Evolutionary conservation across 495 filamentous ascomycete genomes (phyloP).

Genomic region (Neurospora discreta): DNA sequence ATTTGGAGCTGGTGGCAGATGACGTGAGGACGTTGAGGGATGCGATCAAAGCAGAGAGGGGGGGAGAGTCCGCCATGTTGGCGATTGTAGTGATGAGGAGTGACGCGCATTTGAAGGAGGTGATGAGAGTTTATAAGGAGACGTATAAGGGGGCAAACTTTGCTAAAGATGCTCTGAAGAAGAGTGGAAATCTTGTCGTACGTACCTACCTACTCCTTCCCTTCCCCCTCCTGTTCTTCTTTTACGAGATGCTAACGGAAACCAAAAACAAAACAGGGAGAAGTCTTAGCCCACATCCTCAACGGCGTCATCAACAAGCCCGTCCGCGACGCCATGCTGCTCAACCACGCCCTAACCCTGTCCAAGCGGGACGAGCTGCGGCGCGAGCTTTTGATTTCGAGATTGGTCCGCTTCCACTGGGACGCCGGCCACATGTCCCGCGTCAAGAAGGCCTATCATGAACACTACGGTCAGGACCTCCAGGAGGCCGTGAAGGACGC

Average conservation of each 20-base stretch:
- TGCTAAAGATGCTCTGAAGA: slow-evolving; percentile 73
- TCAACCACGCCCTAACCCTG: slow-evolving; percentile 73
- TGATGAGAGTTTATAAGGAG: slow-evolving; percentile 61
- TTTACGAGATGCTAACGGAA: not conserved
- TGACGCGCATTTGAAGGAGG: slow-evolving; percentile 71
- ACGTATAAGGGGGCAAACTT: slow-evolving; percentile 60
- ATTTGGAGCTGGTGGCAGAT: slow-evolving; percentile 45
- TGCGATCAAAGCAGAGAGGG: slow-evolving; percentile 60
- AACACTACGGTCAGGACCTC: slow-evolving; percentile 59
- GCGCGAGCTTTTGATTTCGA: slow-evolving; percentile 70
- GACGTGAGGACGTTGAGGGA: slow-evolving; percentile 64
- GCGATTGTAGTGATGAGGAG: slow-evolving; percentile 67
- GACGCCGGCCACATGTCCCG: slow-evolving; percentile 61
- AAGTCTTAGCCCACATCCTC: slow-evolving; percentile 89
- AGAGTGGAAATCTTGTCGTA: slow-evolving; percentile 85
- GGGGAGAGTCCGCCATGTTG: slow-evolving; percentile 83
- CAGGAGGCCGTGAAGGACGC: slow-evolving; percentile 46
- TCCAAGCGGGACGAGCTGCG: slow-evolving; percentile 54
- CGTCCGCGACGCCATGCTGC: slow-evolving; percentile 85
- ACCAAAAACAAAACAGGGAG: slow-evolving; percentile 47
- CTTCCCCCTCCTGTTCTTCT: not conserved
- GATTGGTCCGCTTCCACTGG: slow-evolving; percentile 77
- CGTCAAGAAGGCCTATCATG: slow-evolving; percentile 60
- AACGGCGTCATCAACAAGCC: slow-evolving; percentile 94
- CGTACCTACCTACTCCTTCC: slow-evolving; percentile 29